phyloP scores from a whole-genome alignment of 208 protist genomes.

The Acanthamoeba healyi region DNA sequence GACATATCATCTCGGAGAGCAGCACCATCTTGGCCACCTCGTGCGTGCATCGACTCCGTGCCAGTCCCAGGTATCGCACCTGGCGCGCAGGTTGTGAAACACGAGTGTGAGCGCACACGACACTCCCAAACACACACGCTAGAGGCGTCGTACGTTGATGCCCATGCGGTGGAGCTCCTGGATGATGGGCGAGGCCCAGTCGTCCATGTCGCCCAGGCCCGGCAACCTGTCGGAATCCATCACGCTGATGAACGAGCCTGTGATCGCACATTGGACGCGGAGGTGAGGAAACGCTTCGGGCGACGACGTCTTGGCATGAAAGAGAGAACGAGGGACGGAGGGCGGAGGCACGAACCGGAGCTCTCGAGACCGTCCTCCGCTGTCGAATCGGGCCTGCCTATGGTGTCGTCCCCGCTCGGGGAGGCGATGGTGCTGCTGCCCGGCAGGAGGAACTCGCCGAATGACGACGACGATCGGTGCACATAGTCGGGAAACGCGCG shows the following conservation, averaged over 20 bases:
- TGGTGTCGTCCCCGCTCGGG: not conserved
- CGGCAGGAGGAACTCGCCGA: conserved; percentile 16
- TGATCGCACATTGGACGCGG: too few species aligned
- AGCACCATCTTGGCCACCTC: conserved; percentile 31
- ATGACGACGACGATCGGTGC: conserved; percentile 14
- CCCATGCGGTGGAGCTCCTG: conserved; percentile 66
- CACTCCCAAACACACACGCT: not conserved
- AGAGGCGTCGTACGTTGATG: conserved; percentile 58
- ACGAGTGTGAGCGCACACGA: too few species aligned
- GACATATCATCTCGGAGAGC: conserved; percentile 63
- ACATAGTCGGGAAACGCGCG: not conserved
- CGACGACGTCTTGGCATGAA: not conserved
- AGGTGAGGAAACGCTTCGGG: too few species aligned
- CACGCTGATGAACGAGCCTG: not conserved
- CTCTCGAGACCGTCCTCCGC: not conserved
- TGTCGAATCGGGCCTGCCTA: not conserved
- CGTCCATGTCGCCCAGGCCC: conserved; percentile 15
- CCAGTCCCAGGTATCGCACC: conserved; percentile 62
- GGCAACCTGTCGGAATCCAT: not conserved
- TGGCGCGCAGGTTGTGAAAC: not conserved
- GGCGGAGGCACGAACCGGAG: not conserved
- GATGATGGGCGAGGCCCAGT: conserved; percentile 65
- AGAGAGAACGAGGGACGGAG: not conserved
- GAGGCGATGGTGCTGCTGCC: not conserved
- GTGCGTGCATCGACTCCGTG: conserved; percentile 3